These are phyloP conservation scores for Pythium angustatum DNA, from an alignment of 352 stramenopile species.

Conservation along the genomic window DNA sequence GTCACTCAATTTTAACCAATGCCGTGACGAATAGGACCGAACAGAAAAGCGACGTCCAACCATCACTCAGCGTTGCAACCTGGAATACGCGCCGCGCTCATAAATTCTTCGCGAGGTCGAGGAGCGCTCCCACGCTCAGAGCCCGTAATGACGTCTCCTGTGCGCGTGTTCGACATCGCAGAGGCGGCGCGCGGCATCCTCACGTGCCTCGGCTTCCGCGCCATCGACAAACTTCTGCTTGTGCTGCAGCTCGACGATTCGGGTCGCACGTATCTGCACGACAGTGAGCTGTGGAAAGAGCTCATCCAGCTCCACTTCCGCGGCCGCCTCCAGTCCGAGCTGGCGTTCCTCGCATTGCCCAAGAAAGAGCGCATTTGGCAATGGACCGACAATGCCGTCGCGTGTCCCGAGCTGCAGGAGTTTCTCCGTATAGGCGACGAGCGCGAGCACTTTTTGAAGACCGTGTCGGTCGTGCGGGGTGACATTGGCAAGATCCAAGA, in stretches of 20 bases:
- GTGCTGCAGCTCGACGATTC: constrained; percentile 25
- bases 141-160: background rate
- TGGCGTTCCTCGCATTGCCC: constrained; percentile 21
- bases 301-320: constrained; percentile 23
- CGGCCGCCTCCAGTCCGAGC: constrained; percentile 12
- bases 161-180: constrained; percentile 24
- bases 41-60: background rate
- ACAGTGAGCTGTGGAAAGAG: constrained; percentile 26
- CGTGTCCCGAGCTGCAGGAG: constrained; percentile 19
- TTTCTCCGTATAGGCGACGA: constrained; percentile 31
- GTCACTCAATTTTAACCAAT: constrained; percentile 11
- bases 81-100: no score
- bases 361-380: constrained; percentile 22
- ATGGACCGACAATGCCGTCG: constrained; percentile 14
- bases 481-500: constrained; percentile 32
- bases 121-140: no score
- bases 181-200: constrained; percentile 23
- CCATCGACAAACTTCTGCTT: constrained; percentile 23
- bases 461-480: constrained; percentile 24
- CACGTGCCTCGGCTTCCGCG: constrained; percentile 17
- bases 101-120: no score
- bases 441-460: constrained; percentile 22
- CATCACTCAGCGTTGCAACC: constrained; percentile 17
- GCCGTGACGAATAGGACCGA: background rate
- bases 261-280: constrained; percentile 18